Conservation (phyloP, 768 basidiomycete species). For the Kwoniella dendrophila region DNA sequence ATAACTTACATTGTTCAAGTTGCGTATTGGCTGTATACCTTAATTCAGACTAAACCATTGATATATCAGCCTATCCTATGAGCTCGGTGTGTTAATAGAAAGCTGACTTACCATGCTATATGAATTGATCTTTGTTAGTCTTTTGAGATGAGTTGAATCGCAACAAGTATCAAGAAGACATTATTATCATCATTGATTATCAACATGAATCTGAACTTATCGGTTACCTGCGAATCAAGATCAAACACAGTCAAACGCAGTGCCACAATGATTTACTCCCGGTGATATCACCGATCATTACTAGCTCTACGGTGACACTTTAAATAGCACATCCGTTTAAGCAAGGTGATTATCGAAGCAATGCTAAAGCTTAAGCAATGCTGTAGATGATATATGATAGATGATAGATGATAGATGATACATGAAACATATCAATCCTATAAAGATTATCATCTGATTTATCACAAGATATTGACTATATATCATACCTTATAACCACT, state of each 20-base stretch:
- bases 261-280: slow-evolving; percentile 12
- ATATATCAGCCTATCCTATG: not conserved
- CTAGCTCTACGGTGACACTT: not conserved
- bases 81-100: not conserved
- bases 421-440: too few relatives aligned
- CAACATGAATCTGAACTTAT: too few relatives aligned
- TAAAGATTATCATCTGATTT: not conserved
- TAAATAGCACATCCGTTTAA: not conserved
- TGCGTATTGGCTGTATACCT: slow-evolving; percentile 96
- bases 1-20: slow-evolving; percentile 79
- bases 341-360: slow-evolving; percentile 8
- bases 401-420: too few relatives aligned
- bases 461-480: not conserved
- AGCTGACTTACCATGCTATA: not conserved
- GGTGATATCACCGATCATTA: slow-evolving; percentile 10
- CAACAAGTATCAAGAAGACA: too few relatives aligned
- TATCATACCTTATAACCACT: slow-evolving; percentile 6
- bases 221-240: too few relatives aligned
- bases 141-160: not conserved
- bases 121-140: not conserved
- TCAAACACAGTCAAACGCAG: too few relatives aligned
- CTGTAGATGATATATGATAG: too few relatives aligned
- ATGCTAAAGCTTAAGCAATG: too few relatives aligned
- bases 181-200: too few relatives aligned
- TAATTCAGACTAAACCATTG: slow-evolving; percentile 68